Evolutionary conservation across 768 basidiomycete species (phyloP), one percentile per base, ranked within the genome.

Genomic region (Amanita rubescens): DNA sequence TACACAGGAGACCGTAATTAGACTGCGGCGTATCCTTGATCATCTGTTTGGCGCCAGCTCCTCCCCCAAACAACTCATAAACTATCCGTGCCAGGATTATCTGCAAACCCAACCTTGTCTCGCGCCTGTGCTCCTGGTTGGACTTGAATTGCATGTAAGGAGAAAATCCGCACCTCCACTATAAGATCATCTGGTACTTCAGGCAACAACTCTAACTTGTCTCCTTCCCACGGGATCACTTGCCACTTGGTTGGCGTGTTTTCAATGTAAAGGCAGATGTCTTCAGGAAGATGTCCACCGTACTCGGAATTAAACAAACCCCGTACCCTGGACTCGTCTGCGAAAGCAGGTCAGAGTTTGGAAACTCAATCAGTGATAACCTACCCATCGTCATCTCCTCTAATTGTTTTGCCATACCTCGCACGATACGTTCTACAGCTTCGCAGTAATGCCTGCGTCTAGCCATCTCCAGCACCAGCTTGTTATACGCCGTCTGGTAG

Each of bases 191-290:
- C 63, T 24, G 80, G 79, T 20, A 89, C 78, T 12, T 76, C 73
- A 1, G 88, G 88, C 27, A 90, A 67, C 8, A 69, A 69, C 64
- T 90, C 88, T 15, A 69, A 62, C 5, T 63, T 56, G 35, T 84
- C 81, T 5, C 78, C 80, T 22, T 75, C 69, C 65, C 69, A 74
- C 0, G 88, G 82, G 1, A 78, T 63, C 11, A 90, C 74, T 55
- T 85, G 79, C 83, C 85, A 90, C 49, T 74, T 75, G 34, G 87
- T 89, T 9, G 90, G 90, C 9, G 77, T 66, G 63, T 90, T 87
- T 58, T 78, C 80, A 49, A 91, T 81, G 55, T 79, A 87, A 14
- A 90, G 69, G 63, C 90, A 92, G 35, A 93, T 75, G 58, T 93
- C 90, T 57, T 84, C 78, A 0, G 90, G 90, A 2, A 93, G 75